Conservation (phyloP, 768 basidiomycete species). For the Mycena leptocephala region DNA sequence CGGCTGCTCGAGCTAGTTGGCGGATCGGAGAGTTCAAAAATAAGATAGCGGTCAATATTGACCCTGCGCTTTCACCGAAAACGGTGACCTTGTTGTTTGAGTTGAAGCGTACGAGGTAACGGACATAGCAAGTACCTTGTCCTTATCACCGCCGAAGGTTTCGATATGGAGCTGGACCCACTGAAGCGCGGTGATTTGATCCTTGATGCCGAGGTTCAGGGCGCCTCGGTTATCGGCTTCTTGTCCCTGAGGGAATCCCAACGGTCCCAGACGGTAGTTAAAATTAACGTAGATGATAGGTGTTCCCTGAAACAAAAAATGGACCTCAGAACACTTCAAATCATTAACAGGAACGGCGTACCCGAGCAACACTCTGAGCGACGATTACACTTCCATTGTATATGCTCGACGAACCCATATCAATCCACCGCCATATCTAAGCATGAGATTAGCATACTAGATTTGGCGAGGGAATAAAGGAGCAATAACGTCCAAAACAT, state of each 20-base stretch:
- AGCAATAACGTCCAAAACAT: slow-evolving; percentile 24
- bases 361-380: slow-evolving; percentile 40
- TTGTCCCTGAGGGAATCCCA: slow-evolving; percentile 61
- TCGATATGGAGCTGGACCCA: slow-evolving; percentile 72
- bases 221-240: slow-evolving; percentile 53
- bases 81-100: slow-evolving; percentile 54
- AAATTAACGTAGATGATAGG: slow-evolving; percentile 63
- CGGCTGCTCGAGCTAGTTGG: slow-evolving; percentile 47
- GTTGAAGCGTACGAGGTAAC: background rate
- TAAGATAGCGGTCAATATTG: slow-evolving; percentile 57
- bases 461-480: background rate
- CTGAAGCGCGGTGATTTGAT: slow-evolving; percentile 55
- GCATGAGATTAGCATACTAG: too few relatives aligned
- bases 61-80: slow-evolving; percentile 66
- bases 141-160: slow-evolving; percentile 68
- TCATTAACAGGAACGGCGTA: slow-evolving; percentile 6
- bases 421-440: slow-evolving; percentile 40
- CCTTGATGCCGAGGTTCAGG: slow-evolving; percentile 58
- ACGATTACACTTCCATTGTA: slow-evolving; percentile 46
- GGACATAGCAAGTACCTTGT: slow-evolving; percentile 11
- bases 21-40: slow-evolving; percentile 50
- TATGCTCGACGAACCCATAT: slow-evolving; percentile 29
- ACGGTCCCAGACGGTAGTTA: slow-evolving; percentile 63
- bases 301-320: slow-evolving; percentile 38
- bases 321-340: background rate